Conservation (phyloP, 2,329 filamentous ascomycete genomes). For the Fusarium proliferatum region DNA sequence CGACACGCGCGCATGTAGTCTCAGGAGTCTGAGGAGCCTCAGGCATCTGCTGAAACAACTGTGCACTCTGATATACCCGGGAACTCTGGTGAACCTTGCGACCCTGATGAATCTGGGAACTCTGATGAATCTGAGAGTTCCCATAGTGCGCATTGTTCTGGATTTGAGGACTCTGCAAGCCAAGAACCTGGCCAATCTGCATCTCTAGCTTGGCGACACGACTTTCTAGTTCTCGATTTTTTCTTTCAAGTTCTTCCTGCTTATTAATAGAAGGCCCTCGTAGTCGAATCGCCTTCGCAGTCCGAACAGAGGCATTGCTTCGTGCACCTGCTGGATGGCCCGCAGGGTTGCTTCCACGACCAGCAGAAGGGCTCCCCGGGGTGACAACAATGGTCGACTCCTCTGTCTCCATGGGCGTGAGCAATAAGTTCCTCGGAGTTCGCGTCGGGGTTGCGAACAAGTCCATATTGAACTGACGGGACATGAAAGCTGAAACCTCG, state of each 20-base stretch:
- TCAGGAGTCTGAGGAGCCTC: neutral
- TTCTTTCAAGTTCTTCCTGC: conserved; percentile 9
- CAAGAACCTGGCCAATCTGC: conserved; percentile 5
- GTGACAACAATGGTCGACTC: neutral
- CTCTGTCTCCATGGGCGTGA: conserved; percentile 14
- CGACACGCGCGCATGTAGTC: neutral
- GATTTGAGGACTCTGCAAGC: neutral
- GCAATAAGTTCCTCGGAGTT: neutral
- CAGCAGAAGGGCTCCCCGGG: conserved; percentile 33
- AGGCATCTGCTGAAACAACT: neutral
- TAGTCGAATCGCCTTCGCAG: neutral
- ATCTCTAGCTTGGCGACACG: conserved; percentile 26
- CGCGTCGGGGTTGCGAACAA: neutral
- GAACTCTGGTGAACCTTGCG: neutral
- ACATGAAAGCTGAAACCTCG: neutral
- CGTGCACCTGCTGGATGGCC: neutral
- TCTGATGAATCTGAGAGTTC: neutral
- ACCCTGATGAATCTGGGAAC: neutral
- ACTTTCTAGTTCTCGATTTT: conserved; percentile 17
- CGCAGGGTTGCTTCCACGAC: neutral
- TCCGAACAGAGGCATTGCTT: neutral
- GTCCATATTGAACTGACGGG: neutral
- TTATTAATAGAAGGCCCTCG: neutral
- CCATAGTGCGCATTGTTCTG: neutral
- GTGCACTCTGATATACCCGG: neutral